Evolutionary conservation across 441 rosid genomes (phyloP), one percentile per base, ranked within the genome.

Genomic region (Dalechampia spathulata): DNA sequence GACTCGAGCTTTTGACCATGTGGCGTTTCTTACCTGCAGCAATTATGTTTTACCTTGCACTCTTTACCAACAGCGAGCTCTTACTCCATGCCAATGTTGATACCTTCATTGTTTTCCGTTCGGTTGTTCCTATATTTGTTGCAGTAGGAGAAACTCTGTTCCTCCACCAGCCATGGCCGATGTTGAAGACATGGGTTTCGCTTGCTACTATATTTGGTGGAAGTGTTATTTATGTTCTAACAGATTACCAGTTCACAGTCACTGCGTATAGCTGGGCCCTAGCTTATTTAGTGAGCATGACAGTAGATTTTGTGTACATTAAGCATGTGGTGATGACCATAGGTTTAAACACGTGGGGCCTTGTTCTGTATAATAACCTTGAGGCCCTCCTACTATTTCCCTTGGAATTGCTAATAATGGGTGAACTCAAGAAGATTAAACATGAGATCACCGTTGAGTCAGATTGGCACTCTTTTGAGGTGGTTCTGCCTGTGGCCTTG

Each of bases 321-420:
- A 92, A 92, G 83, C 96, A 92, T 45, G 98, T 88, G 25, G 98
- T 92, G 1, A 88, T 88, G 98, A 92, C 98, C 34, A 84, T 86
- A 22, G 90, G 98, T 3, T 71, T 92, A 26, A 91, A 81, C 55
- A 84, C 95, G 1, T 88, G 98, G 96, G 96, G 96, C 41, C 95
- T 92, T 58, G 98, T 92, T 39, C 72, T 92, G 28, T 88, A 86
- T 70, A 92, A 92, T 71, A 92, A 92, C 75, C 95, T 92, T 0
- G 99, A 92, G 73, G 96, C 98, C 57, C 74, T 88, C 49, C 76
- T 88, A 17, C 75, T 92, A 63, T 88, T 92, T 70, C 99, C 97
- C 1, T 62, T 92, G 44, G 99, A 89, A 80, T 68, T 92, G 57
- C 82, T 92, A 62, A 83, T 89, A 63, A 92, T 89, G 99, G 99